Evolutionary conservation across 2,329 filamentous ascomycete species (phyloP).

Genomic region (Scedosporium dehoogii): DNA sequence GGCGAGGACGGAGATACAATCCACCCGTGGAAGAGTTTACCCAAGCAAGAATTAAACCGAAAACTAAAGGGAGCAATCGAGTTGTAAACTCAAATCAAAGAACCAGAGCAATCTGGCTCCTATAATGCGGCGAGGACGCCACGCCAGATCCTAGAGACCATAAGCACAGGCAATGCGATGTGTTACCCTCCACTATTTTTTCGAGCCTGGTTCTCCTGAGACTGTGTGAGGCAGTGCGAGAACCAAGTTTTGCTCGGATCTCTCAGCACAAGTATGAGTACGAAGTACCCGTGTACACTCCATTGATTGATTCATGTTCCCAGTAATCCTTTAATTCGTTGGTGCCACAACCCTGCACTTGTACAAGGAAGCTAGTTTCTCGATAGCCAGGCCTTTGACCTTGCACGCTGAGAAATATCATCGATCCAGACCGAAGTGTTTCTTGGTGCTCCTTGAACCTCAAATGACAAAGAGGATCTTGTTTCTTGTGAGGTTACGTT

Average conservation of each 20-base stretch:
- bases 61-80: no score
- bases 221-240: conserved; percentile 1
- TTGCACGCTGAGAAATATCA: neutral
- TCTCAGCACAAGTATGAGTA: neutral
- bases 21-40: no score
- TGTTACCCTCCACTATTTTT: no score
- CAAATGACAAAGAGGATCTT: neutral
- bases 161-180: no score
- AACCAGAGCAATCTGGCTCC: no score
- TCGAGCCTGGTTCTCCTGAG: neutral
- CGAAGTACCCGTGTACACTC: no score
- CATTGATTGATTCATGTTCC: neutral
- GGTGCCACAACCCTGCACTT: neutral
- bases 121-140: no score
- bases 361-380: neutral
- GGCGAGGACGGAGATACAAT: no score
- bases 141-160: no score
- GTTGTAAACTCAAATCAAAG: no score
- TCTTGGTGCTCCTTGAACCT: neutral
- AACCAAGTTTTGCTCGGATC: neutral
- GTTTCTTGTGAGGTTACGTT: neutral
- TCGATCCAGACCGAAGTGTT: neutral
- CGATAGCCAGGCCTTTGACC: neutral
- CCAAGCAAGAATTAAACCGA: no score
- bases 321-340: neutral